Evolutionary conservation across 139 green algal genomes (phyloP), one percentile per base, ranked within the genome.

Genomic region (Volvox africanus): DNA sequence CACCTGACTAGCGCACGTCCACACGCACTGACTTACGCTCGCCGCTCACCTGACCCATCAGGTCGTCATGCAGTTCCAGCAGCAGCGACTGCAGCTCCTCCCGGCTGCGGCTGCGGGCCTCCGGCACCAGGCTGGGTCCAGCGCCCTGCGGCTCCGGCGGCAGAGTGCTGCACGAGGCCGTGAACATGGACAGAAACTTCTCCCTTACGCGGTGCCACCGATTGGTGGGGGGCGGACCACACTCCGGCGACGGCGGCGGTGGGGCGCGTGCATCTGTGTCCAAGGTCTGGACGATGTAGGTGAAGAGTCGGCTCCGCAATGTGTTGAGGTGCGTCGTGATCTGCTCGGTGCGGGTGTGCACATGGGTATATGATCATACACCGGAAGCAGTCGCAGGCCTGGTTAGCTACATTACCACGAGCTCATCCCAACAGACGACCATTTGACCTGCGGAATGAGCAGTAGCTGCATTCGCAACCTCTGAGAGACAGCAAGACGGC

Each of bases 51-150:
- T 96, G 95, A 22, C 79, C 73, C 80, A 94, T 94, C 67, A 97
- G 91, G 44, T 96, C 94, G 14, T 94, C 89, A 86, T 97, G 94
- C 88, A 97, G 92, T 55, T 96, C 93, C 24, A 82, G 69, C 87
- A 97, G 93, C 88, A 91, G 91, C 55, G 69, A 76, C 75, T 92
- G 92, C 75, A 97, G 94, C 88, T 94, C 85, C 61, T 93, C 88
- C 79, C 90, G 93, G 82, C 86, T 94, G 65, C 88, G 79, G 33
- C 82, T 91, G 67, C 84, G 82, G 81, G 88, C 81, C 83, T 80
- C 67, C 3, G 83, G n/a, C 17, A 89, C 44, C 26, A 89, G 44
- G 35, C 83, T 78, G 67, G 24, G 30, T 30, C 82, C 65, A 67
- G 78, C 36, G 28, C 71, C 50, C 13, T 22, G 50, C 50, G 50